Evolutionary conservation across 495 filamentous ascomycete species (phyloP).

Genomic region (Oidiodendron maius): DNA sequence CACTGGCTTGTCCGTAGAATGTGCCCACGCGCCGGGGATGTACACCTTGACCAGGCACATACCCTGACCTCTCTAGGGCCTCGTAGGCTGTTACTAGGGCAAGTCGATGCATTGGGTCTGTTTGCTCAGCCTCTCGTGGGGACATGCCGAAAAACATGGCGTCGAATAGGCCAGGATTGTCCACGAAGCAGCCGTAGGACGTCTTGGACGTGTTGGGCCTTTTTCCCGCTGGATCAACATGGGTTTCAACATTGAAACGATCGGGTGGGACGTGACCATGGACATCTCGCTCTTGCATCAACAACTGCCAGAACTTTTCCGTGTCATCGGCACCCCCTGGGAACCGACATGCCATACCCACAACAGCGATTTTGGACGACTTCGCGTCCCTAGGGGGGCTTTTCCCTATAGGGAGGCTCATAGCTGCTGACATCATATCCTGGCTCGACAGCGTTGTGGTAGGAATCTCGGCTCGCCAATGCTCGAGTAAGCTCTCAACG

Average conservation of each 20-base stretch:
- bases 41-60: conserved; percentile 71
- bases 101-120: conserved; percentile 84
- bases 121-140: conserved; percentile 81
- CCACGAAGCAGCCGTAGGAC: conserved; percentile 82
- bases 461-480: not conserved
- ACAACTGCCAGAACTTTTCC: conserved; percentile 67
- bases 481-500: conserved; percentile 6
- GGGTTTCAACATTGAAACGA: conserved; percentile 73
- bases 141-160: conserved; percentile 95
- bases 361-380: conserved; percentile 56
- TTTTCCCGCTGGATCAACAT: conserved; percentile 70
- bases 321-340: conserved; percentile 55
- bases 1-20: conserved; percentile 87
- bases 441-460: not conserved
- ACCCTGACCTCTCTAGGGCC: conserved; percentile 81
- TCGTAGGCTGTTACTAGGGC: conserved; percentile 82
- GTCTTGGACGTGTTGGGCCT: conserved; percentile 77
- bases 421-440: not conserved
- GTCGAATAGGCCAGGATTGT: conserved; percentile 47
- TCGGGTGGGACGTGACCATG: conserved; percentile 60
- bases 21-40: conserved; percentile 79
- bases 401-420: not conserved
- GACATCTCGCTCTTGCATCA: conserved; percentile 58
- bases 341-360: conserved; percentile 73
- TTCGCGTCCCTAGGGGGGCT: too few species aligned